Conservation (phyloP, 2,329 filamentous ascomycete genomes). For the Fonsecaea nubica region DNA sequence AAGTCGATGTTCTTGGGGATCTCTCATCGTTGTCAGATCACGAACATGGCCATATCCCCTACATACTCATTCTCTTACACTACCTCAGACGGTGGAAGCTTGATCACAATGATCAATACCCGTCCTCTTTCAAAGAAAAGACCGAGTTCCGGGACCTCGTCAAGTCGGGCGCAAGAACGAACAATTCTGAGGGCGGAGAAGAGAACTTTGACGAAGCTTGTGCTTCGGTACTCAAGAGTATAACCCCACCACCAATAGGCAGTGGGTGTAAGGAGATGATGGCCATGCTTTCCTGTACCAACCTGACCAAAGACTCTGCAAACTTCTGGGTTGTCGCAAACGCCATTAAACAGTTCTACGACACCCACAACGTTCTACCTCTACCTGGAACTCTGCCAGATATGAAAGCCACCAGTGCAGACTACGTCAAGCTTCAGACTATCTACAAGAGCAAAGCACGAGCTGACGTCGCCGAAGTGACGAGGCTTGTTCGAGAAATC, state of each 20-base stretch:
- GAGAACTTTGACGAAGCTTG: constrained; percentile 97
- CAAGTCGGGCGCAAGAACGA: constrained; percentile 68
- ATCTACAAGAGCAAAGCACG: constrained; percentile 91
- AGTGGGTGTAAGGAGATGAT: constrained; percentile 79
- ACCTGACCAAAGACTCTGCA: constrained; percentile 55
- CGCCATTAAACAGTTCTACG: constrained; percentile 78
- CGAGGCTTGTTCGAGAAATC: constrained; percentile 65
- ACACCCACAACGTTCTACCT: constrained; percentile 74
- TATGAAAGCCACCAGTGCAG: constrained; percentile 92
- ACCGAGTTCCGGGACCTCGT: constrained; percentile 77
- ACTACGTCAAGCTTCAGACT: constrained; percentile 89
- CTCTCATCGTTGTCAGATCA: constrained; percentile 75
- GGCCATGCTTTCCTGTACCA: constrained; percentile 66
- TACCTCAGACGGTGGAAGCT: constrained; percentile 82
- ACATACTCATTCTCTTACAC: constrained; percentile 80
- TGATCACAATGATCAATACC: constrained; percentile 70
- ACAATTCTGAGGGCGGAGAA: constrained; percentile 83
- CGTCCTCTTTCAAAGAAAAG: constrained; percentile 83
- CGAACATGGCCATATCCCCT: constrained; percentile 90
- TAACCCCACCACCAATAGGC: constrained; percentile 72
- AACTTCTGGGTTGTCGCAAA: constrained; percentile 89
- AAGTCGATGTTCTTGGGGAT: constrained; percentile 68
- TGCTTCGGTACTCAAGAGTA: constrained; percentile 84
- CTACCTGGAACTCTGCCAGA: constrained; percentile 88
- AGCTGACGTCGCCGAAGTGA: constrained; percentile 76